phyloP scores from a whole-genome alignment of 805 yeast genomes.

The Ogataea salicorniae region DNA sequence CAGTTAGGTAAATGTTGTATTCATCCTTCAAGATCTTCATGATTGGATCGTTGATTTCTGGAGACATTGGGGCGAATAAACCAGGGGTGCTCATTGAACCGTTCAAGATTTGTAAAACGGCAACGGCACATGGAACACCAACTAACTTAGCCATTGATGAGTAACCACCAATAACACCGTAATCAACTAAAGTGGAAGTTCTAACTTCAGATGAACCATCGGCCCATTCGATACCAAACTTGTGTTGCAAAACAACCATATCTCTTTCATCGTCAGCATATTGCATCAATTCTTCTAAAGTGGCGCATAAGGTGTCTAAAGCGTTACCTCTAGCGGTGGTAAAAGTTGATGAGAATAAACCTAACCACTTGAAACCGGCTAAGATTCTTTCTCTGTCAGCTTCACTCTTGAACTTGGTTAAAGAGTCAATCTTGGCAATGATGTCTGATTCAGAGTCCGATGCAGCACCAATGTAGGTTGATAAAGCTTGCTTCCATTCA shows the following conservation, averaged over 20 bases:
- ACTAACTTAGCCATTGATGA: slow-evolving; percentile 98
- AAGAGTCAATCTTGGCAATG: slow-evolving; percentile 65
- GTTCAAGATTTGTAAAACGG: slow-evolving; percentile 76
- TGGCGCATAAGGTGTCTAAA: slow-evolving; percentile 93
- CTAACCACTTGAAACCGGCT: slow-evolving; percentile 90
- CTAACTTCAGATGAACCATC: slow-evolving; percentile 88
- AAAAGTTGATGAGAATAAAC: slow-evolving; percentile 70
- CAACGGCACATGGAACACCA: slow-evolving; percentile 98
- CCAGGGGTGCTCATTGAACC: slow-evolving; percentile 78
- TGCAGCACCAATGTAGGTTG: slow-evolving; percentile 66
- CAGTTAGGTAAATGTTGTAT: slow-evolving; percentile 81
- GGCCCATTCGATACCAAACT: slow-evolving; percentile 95
- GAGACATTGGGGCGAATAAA: slow-evolving; percentile 86
- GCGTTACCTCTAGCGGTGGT: slow-evolving; percentile 92
- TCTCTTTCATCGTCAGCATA: slow-evolving; percentile 95
- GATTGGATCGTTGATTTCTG: slow-evolving; percentile 86
- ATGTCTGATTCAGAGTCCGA: slow-evolving; percentile 70
- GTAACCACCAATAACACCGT: slow-evolving; percentile 89
- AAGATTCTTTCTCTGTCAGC: slow-evolving; percentile 84
- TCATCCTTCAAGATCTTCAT: slow-evolving; percentile 88
- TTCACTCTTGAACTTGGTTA: slow-evolving; percentile 74
- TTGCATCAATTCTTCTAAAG: slow-evolving; percentile 93
- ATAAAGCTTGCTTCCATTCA: slow-evolving; percentile 88
- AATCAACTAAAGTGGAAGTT: slow-evolving; percentile 92
- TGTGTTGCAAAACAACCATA: slow-evolving; percentile 92